Base-by-base conservation (phyloP, 2,329 filamentous ascomycete species). In the Phaeosphaeriaceae sp. region DNA sequence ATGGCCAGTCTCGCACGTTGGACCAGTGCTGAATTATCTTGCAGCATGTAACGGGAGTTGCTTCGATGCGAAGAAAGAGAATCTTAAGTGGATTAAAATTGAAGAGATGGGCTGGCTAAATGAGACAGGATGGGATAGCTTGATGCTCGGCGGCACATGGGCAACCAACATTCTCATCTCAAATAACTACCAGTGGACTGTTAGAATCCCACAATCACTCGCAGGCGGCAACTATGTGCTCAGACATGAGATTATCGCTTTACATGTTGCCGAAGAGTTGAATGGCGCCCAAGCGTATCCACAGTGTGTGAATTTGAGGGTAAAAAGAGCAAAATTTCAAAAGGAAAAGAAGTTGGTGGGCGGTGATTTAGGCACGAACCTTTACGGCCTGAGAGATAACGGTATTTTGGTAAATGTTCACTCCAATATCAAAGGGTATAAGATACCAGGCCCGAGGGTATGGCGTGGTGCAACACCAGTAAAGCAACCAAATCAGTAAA, bases 261-360 rank as follows among this genome's bases (percentile, higher is more conserved):
- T 82, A 13, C 80, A 82, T 51, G 66, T 68, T 0, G 74, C 76
- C 1, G 58, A 68, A 6, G 60, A 72, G 2, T n/a, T 46, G 23
- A 74, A 79, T 48, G 79, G 79, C 12, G 79, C 79, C 6, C 81
- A 79, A 72, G 75, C 72, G 65, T 82, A 79, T 66, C 79, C 74
- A 33, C 77, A 81, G 66, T 83, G 81, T 57, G 60, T 81, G 35
- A 81, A 81, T 61, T 50, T 82, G 13, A 64, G 73, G 46, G 68
- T 82, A 39, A 75, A 7, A 2, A 28, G 73, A 1, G 72, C 71
- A 18, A 63, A 63, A n/a, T 73, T 74, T 18, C 63, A 61, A 36
- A 35, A 72, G 65, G 8, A 66, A 62, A 13, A 71, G 73, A 9
- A 59, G 60, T 20, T 63, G 3, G 36, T 41, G 1, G 50, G 46